Conservation (phyloP, 2,329 filamentous ascomycete genomes). For the Ophiostoma australiae region DNA sequence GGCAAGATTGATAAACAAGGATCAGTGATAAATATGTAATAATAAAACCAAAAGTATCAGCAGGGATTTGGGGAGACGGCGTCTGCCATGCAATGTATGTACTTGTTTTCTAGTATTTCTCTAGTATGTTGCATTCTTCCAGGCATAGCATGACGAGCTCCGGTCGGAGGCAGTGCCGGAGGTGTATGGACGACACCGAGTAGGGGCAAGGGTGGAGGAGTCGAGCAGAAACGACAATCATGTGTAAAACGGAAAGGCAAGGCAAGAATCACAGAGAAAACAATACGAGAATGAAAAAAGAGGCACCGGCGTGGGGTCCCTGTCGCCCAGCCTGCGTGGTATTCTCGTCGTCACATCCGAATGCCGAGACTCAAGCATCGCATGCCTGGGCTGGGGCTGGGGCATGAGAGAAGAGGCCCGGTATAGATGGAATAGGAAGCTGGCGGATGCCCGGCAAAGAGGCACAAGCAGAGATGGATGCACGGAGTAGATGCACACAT, state of each 20-base stretch:
- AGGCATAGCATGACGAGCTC: background rate
- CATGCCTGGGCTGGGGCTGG: too few relatives aligned
- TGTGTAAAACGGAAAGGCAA: background rate
- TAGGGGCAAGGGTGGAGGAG: background rate
- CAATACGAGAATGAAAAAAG: background rate
- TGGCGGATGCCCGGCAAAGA: background rate
- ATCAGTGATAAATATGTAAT: conserved; percentile 14
- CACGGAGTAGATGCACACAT: background rate
- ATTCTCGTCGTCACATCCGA: background rate
- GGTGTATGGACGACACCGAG: background rate
- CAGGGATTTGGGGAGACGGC: background rate
- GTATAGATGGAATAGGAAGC: conserved; percentile 1
- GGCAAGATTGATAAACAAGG: conserved; percentile 11
- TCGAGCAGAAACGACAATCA: background rate
- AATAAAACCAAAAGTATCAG: background rate
- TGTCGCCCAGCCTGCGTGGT: background rate
- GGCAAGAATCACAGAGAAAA: background rate
- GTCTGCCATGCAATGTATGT: background rate
- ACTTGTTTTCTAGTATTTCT: too few relatives aligned
- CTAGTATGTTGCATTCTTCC: background rate
- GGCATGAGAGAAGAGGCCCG: background rate
- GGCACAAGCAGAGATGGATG: background rate
- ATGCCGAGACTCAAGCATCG: background rate
- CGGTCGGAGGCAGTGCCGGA: conserved; percentile 6
- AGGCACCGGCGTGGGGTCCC: background rate